Conservation (phyloP, 208 protist species). For the Acanthamoeba culbertsoni region DNA sequence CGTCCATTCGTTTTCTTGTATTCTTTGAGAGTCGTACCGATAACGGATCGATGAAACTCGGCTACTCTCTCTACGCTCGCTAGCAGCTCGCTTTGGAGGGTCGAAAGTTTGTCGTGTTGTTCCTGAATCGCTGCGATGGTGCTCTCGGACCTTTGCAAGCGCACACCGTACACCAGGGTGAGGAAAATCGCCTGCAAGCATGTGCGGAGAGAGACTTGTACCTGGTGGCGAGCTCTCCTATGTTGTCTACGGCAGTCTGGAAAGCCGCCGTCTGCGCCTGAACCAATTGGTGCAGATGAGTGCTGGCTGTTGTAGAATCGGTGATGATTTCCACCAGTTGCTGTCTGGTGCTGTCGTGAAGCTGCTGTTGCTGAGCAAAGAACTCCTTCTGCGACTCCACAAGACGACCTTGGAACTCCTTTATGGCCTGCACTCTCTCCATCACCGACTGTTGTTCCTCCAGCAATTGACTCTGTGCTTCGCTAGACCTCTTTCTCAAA, state of each 20-base stretch:
- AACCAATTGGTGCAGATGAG: neutral
- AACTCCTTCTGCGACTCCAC: conserved; percentile 1
- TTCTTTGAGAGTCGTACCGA: no score
- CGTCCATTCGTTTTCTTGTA: no score
- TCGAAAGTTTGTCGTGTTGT: neutral
- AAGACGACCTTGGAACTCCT: neutral
- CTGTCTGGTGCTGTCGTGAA: neutral
- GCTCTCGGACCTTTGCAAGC: neutral
- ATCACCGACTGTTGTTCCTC: neutral
- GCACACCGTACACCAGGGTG: neutral
- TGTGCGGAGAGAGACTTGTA: neutral
- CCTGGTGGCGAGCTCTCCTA: neutral
- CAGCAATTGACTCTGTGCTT: neutral
- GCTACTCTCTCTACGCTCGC: neutral
- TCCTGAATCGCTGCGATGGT: neutral
- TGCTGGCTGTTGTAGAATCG: neutral
- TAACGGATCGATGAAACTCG: neutral
- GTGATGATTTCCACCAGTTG: conserved; percentile 30
- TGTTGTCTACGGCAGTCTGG: neutral
- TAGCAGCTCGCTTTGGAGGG: neutral
- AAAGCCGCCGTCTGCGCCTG: neutral
- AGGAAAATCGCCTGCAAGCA: neutral
- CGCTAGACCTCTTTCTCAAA: neutral
- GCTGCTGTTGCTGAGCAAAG: conserved; percentile 9
- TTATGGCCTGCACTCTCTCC: conserved; percentile 15